phyloP scores from a whole-genome alignment of 75 land plant species.

The Cupressus sempervirens region DNA sequence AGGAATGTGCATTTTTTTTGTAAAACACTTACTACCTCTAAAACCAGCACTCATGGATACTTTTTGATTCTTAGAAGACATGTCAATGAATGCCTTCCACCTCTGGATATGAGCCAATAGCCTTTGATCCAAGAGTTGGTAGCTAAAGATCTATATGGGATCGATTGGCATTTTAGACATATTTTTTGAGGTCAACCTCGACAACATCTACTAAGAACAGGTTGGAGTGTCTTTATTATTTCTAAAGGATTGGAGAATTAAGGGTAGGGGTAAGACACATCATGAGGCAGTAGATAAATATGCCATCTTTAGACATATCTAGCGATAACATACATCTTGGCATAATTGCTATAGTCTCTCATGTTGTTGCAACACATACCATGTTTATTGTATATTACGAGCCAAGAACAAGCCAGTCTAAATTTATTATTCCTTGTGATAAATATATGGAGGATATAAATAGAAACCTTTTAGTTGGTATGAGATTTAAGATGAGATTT shows the following conservation, averaged over 20 bases:
- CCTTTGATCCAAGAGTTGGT: conserved; percentile 79
- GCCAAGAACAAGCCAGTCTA: conserved; percentile 68
- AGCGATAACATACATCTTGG: conserved; percentile 89
- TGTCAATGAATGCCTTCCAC: conserved; percentile 53
- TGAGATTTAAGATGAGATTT: conserved; percentile 71
- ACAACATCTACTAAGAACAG: conserved; percentile 51
- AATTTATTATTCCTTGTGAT: conserved; percentile 56
- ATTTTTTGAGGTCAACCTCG: conserved; percentile 82
- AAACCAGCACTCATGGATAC: conserved; percentile 71
- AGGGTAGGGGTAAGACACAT: conserved; percentile 78
- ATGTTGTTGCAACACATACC: conserved; percentile 70
- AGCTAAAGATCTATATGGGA: conserved; percentile 68
- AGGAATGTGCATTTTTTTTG: conserved; percentile 47
- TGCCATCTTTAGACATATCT: conserved; percentile 78
- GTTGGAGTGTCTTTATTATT: conserved; percentile 59
- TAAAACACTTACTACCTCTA: conserved; percentile 70
- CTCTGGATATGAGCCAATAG: conserved; percentile 76
- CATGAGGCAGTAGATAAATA: conserved; percentile 59
- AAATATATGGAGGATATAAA: conserved; percentile 56
- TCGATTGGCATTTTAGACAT: conserved; percentile 84
- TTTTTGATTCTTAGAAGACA: conserved; percentile 46
- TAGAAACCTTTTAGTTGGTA: conserved; percentile 36
- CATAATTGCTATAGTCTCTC: conserved; percentile 79
- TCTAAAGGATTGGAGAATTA: conserved; percentile 62
- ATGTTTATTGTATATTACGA: conserved; percentile 80